A percentile compares a stretch with the other conserved stretches of the same genome.
Conservation (phyloP, 2,329 filamentous ascomycete genomes). For the Fusarium sp. region DNA sequence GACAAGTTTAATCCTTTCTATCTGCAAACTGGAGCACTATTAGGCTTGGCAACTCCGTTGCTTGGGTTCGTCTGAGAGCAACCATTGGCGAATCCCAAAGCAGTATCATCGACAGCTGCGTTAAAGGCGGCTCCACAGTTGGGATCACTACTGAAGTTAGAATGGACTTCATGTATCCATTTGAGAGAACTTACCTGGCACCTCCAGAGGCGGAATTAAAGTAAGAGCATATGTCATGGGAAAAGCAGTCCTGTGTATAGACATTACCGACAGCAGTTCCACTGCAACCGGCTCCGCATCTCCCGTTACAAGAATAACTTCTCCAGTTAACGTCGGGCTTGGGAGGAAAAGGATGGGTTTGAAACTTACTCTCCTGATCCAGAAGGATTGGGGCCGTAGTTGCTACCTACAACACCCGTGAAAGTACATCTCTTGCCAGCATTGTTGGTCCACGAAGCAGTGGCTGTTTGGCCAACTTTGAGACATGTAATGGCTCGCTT, state of each 20-base stretch:
- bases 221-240: slow-evolving; percentile 64
- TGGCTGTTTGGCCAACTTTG: slow-evolving; percentile 52
- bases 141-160: slow-evolving; percentile 53
- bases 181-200: slow-evolving; percentile 51
- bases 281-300: slow-evolving; percentile 61
- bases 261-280: slow-evolving; percentile 59
- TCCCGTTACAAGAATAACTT: slow-evolving; percentile 63
- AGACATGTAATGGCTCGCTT: slow-evolving; percentile 42
- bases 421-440: slow-evolving; percentile 58
- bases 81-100: slow-evolving; percentile 51
- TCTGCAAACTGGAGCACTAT: slow-evolving; percentile 44
- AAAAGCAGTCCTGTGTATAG: slow-evolving; percentile 65
- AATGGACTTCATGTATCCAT: rapidly evolving
- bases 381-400: slow-evolving; percentile 58
- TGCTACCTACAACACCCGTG: slow-evolving; percentile 60
- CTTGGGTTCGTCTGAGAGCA: slow-evolving; percentile 54
- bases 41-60: slow-evolving; percentile 45
- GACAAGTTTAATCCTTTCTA: not conserved
- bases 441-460: slow-evolving; percentile 60
- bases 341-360: rapidly evolving
- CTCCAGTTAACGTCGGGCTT: not conserved
- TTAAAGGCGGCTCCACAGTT: slow-evolving; percentile 61
- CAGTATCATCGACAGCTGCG: slow-evolving; percentile 59
- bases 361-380: slow-evolving; percentile 58
- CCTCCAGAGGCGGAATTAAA: slow-evolving; percentile 63